These are phyloP conservation scores for Ramaria sp. DNA, from an alignment of 768 basidiomycete species.

Conservation along the genomic window DNA sequence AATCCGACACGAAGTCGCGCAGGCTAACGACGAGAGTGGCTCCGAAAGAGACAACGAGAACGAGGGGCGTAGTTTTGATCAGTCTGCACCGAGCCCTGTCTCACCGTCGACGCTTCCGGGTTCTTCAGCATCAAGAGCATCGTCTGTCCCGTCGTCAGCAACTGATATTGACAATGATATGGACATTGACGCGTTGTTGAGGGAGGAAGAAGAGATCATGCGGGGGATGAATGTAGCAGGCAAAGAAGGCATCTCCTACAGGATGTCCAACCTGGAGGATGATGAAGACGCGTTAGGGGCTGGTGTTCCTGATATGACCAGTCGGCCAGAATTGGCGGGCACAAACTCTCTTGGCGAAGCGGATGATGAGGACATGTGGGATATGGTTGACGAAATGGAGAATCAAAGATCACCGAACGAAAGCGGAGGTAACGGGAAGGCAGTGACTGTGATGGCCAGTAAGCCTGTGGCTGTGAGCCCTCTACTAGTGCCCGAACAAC, in stretches of 20 bases:
- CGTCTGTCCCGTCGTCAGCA: constrained; percentile 29
- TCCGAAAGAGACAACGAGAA: constrained; percentile 21
- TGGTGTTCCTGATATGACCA: not conserved
- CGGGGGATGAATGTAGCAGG: constrained; percentile 16
- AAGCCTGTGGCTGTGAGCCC: constrained; percentile 12
- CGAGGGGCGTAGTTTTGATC: constrained; percentile 11
- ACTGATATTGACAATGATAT: constrained; percentile 31
- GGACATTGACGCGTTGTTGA: constrained; percentile 42
- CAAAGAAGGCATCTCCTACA: constrained; percentile 4
- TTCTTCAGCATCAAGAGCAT: constrained; percentile 24
- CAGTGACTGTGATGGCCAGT: constrained; percentile 12
- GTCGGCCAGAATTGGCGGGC: not conserved
- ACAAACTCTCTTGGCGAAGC: constrained; percentile 13
- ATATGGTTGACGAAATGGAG: constrained; percentile 49
- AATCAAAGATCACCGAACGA: constrained; percentile 3
- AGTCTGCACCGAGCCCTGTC: not conserved
- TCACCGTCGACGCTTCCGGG: constrained; percentile 8
- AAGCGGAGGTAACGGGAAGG: not conserved
- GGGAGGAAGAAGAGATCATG: constrained; percentile 27
- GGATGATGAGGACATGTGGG: constrained; percentile 67
- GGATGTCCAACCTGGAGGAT: constrained; percentile 4
- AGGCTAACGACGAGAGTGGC: constrained; percentile 22
- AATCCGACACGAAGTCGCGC: constrained; percentile 9
- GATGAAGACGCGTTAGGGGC: constrained; percentile 7
- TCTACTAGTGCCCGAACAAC: constrained; percentile 11